These are phyloP conservation scores for Saccharomyces mikatae DNA, from an alignment of 805 yeast genomes.

Conservation along the genomic window DNA sequence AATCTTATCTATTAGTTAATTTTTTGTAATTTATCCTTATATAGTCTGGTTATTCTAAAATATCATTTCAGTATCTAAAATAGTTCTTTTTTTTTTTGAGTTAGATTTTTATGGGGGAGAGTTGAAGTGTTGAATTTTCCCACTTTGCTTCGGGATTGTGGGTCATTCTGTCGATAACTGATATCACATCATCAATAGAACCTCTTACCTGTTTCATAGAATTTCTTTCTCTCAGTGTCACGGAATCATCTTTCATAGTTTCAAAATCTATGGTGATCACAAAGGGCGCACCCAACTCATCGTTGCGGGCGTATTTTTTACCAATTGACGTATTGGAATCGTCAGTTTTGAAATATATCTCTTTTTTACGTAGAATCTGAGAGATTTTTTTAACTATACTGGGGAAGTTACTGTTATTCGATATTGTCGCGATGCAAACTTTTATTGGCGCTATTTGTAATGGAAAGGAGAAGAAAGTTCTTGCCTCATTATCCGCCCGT, in stretches of 20 bases:
- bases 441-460: slow-evolving; percentile 97
- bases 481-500: slow-evolving; percentile 81
- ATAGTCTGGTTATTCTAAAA: background rate
- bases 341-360: slow-evolving; percentile 63
- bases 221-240: slow-evolving; percentile 94
- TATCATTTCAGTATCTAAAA: background rate
- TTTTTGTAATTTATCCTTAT: background rate
- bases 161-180: slow-evolving; percentile 57
- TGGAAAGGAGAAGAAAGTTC: slow-evolving; percentile 86
- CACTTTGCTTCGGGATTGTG: slow-evolving; percentile 30
- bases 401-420: slow-evolving; percentile 69
- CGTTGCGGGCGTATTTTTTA: slow-evolving; percentile 94
- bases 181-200: slow-evolving; percentile 59
- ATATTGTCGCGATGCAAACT: slow-evolving; percentile 89
- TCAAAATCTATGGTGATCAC: slow-evolving; percentile 96
- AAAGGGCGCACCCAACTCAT: slow-evolving; percentile 96
- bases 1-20: background rate
- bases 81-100: background rate
- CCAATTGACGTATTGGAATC: slow-evolving; percentile 96
- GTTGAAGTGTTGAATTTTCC: background rate
- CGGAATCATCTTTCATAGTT: slow-evolving; percentile 73
- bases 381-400: slow-evolving; percentile 69
- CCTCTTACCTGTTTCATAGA: slow-evolving; percentile 95
- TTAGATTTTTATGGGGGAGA: background rate
- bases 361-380: slow-evolving; percentile 49